A percentile compares a stretch with the other conserved stretches of the same genome.
phyloP scores from a whole-genome alignment of 306 rosid species.

The Senna tora region DNA sequence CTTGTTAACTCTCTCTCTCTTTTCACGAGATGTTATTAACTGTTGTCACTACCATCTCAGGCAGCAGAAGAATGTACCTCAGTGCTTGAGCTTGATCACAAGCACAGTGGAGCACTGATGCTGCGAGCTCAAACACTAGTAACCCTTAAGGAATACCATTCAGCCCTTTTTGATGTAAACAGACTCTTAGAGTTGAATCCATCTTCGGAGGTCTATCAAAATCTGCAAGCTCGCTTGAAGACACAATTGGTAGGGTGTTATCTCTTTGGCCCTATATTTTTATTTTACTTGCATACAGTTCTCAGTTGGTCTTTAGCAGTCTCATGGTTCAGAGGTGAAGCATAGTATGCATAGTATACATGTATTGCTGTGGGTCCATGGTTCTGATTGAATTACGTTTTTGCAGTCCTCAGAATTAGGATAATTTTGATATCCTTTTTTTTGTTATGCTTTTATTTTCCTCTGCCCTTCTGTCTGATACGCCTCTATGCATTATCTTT shows the following conservation, averaged over 20 bases:
- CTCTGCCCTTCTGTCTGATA: neutral
- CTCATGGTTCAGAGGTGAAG: neutral
- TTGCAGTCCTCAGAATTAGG: neutral
- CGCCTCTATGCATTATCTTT: neutral
- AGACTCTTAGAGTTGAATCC: conserved; percentile 66
- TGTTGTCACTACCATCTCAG: conserved; percentile 40
- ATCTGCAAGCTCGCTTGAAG: conserved; percentile 62
- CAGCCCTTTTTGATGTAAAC: conserved; percentile 72
- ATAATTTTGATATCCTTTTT: neutral
- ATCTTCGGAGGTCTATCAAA: conserved; percentile 67
- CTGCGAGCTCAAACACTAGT: conserved; percentile 68
- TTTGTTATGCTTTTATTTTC: neutral
- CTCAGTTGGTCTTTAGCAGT: neutral
- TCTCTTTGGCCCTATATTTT: conserved; percentile 13
- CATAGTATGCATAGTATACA: neutral
- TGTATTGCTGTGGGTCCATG: neutral
- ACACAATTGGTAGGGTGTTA: conserved; percentile 60
- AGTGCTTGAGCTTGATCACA: conserved; percentile 62
- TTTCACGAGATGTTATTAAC: neutral
- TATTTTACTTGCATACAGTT: neutral
- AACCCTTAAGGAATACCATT: conserved; percentile 64
- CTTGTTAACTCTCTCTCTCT: neutral
- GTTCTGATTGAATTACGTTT: neutral
- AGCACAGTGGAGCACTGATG: conserved; percentile 69
- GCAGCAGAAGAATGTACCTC: conserved; percentile 75